These are phyloP conservation scores for Agapanthus africanus DNA, from an alignment of 106 monocot genomes.

Conservation along the genomic window DNA sequence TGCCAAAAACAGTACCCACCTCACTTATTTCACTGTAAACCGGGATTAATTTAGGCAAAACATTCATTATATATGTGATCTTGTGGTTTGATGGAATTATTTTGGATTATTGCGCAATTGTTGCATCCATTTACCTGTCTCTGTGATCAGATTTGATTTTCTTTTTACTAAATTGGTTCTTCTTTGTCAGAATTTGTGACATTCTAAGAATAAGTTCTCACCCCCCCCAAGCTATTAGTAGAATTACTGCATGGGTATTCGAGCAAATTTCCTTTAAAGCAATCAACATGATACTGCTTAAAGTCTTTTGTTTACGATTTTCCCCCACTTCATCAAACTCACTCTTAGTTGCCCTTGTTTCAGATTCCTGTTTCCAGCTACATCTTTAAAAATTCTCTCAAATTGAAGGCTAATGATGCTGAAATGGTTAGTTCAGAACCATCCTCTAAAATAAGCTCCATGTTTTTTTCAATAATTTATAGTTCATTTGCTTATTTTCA, in stretches of 20 bases:
- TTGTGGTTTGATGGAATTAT: no score
- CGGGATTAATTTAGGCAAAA: no score
- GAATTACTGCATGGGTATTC: neutral
- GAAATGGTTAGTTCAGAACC: slow-evolving; percentile 43
- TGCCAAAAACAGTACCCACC: neutral
- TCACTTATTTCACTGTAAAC: no score
- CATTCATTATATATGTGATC: no score
- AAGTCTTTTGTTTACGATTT: neutral
- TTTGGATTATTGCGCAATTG: no score
- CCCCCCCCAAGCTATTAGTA: neutral
- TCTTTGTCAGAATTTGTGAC: neutral
- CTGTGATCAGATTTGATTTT: neutral
- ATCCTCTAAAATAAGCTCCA: neutral
- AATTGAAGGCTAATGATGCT: slow-evolving; percentile 79
- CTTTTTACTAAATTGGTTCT: neutral
- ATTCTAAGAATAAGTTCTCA: neutral
- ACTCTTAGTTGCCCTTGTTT: neutral
- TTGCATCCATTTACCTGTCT: no score
- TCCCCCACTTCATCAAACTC: neutral
- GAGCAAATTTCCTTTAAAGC: neutral
- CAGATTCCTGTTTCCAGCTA: slow-evolving; percentile 60
- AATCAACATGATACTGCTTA: neutral
- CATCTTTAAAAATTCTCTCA: slow-evolving; percentile 74
- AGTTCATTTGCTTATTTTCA: neutral
- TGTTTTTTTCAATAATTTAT: neutral